Conservation (phyloP, 768 basidiomycete genomes). For the Neoboletus subvelutipes region DNA sequence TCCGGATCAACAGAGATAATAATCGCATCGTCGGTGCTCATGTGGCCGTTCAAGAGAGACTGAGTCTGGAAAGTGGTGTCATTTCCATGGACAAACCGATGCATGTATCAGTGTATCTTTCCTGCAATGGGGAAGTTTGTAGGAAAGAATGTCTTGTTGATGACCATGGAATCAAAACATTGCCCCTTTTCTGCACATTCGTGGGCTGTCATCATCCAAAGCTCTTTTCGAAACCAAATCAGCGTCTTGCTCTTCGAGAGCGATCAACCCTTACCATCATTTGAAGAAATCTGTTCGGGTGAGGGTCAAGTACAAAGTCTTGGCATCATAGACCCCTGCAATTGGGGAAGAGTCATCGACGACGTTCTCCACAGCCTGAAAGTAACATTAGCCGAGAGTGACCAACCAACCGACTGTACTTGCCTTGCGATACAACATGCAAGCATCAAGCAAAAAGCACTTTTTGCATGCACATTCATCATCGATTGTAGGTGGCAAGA, state of each 20-base stretch:
- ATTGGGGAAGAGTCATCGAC: constrained; percentile 54
- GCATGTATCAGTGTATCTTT: constrained; percentile 78
- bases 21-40: constrained; percentile 79
- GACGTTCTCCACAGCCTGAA: too few relatives aligned
- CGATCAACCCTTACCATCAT: too few relatives aligned
- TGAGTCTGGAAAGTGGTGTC: too few relatives aligned
- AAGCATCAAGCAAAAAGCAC: constrained; percentile 78
- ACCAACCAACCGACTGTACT: not conserved
- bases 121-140: constrained; percentile 29
- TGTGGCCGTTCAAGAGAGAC: too few relatives aligned
- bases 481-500: constrained; percentile 84
- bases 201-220: constrained; percentile 86
- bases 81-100: constrained; percentile 60
- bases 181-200: constrained; percentile 81
- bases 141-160: constrained; percentile 46
- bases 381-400: constrained; percentile 12
- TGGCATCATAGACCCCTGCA: constrained; percentile 67
- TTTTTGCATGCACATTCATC: constrained; percentile 72
- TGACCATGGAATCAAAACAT: constrained; percentile 79
- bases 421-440: too few relatives aligned
- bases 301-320: constrained; percentile 76
- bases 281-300: constrained; percentile 56
- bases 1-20: constrained; percentile 85
- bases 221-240: constrained; percentile 81
- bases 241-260: constrained; percentile 88